Base-by-base conservation (phyloP, 169 alveolate species). In the Fabrea salina region DNA sequence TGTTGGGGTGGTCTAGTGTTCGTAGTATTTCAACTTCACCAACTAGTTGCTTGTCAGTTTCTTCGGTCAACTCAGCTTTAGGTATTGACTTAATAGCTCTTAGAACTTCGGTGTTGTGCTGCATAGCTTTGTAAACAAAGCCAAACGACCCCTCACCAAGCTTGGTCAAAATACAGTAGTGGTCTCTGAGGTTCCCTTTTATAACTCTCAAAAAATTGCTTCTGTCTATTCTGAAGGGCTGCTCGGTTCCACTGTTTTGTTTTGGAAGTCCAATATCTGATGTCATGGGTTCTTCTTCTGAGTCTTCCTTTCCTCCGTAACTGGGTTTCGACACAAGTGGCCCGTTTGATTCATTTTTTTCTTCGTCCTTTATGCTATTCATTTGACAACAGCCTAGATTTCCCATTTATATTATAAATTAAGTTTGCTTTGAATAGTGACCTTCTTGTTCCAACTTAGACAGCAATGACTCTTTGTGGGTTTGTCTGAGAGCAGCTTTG, bases 101-200 rank as follows among this genome's bases (percentile, higher is more conserved):
- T 22, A 41, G 30, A 32, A 77, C 81, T 5, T 83, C 82, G 25
- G 91, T 86, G n/a, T 39, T n/a, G 39, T 53, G 79, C 49, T 89
- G 91, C 0, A 22, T 47, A 40, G 86, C 89, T 51, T 86, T 81
- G 54, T 70, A 83, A 1, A 89, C 94, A n/a, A 40, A 75, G 35
- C 91, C 92, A 47, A 80, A 88, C 51, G 85, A 74, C 5, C 92
- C 92, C 44, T 80, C 83, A 40, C 92, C 92, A 43, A 95, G 82
- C 67, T 94, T 93, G 50, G 85, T 90, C 22, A 84, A 88, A 43
- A 90, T 83, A 74, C 86, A 89, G 70, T 89, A 94, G 51, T 89
- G 74, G 49, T 91, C 97, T 44, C 92, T 82, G 39, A 94, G 72
- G 56, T 88, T 87, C 11, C 91, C 96, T 49, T 49, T 83, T 68